Evolutionary conservation across 129 eudicot genomes (phyloP), one percentile per base, ranked within the genome.

Genomic region (Flaveria brownii): DNA sequence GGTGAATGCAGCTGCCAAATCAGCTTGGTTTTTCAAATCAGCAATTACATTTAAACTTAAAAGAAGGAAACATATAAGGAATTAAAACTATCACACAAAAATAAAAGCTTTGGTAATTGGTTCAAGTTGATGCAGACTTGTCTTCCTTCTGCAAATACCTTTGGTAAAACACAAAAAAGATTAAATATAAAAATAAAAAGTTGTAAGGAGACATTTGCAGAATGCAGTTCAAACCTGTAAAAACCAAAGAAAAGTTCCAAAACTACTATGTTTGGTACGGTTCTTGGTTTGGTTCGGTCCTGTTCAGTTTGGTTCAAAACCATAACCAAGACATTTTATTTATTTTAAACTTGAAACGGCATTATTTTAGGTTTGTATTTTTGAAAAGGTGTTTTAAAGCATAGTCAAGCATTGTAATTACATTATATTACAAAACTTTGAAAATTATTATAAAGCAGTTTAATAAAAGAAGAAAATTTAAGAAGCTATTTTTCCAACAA

Each of bases 71-170:
- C 2, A 42, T 50, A 63, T 46, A 15, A 61, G 41, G 33, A 79
- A 71, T 54, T 22, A 63, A 71, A 51, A 79, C 64, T 72, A 72
- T 63, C 83, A 72, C 83, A 47, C 30, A 22, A 63, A 78, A 16
- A 62, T 61, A 71, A 70, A 6, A 60, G 12, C 22, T 54, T 22
- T 42, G 6, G 30, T 26, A 26, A 26, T 26, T 26, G 30, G 60
- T 72, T 79, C 65, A 79, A 51, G 74, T 42, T 72, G 91, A 60
- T 71, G 70, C 62, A 16, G 81, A 81, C 57, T 88, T 78, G 26
- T 78, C 93, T 41, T 73, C 86, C 77, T 85, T 83, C 59, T 81
- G 78, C 82, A 85, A 73, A 57, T 85, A 88, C 82, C 93, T 88
- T 63, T 10, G 7, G 9, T 47, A 14, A 78, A 62, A 20, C 74